phyloP scores from a whole-genome alignment of 2,329 filamentous ascomycete species.

The Xylariomycetidae sp. region DNA sequence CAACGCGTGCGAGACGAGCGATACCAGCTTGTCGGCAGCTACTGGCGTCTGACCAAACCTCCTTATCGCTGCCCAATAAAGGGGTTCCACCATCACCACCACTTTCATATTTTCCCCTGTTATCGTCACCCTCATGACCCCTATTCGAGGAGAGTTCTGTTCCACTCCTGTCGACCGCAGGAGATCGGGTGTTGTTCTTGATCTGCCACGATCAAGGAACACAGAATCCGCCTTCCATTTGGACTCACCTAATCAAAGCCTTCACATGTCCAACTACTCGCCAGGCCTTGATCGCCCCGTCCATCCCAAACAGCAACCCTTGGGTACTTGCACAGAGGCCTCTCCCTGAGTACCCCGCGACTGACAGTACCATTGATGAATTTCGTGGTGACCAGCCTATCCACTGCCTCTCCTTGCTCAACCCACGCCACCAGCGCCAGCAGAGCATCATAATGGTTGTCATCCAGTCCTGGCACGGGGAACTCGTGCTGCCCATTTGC shows the following conservation, averaged over 20 bases:
- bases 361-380: constrained; percentile 3
- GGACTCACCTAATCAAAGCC: background rate
- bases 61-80: constrained; percentile 10
- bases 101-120: no score
- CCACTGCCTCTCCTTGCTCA: no score
- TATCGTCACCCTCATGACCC: constrained; percentile 5
- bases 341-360: constrained; percentile 1
- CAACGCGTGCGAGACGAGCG: constrained; percentile 1
- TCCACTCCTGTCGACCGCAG: background rate
- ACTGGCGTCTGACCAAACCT: constrained; percentile 8
- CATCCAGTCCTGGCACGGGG: no score
- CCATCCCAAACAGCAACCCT: background rate
- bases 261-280: background rate
- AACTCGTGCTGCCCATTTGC: no score
- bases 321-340: constrained; percentile 4
- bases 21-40: background rate
- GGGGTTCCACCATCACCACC: background rate
- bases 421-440: no score
- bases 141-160: background rate
- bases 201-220: no score
- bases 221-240: background rate
- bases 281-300: background rate
- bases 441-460: no score
- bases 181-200: no score
- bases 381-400: constrained; percentile 5